Conservation (phyloP, 345 rosid genomes). For the Ceriops zippeliana region DNA sequence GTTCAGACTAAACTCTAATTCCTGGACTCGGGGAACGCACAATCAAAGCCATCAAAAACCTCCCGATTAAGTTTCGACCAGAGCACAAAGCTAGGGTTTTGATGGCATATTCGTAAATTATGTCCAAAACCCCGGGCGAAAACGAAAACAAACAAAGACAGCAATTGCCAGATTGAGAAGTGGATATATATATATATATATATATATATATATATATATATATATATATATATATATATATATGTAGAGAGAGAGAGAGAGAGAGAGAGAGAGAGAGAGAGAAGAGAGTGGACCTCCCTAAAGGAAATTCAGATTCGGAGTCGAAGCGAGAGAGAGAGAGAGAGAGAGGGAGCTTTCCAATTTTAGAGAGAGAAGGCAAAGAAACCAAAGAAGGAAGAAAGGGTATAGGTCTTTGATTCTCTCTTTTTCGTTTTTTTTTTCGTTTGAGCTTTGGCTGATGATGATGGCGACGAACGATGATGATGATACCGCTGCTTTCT, state of each 20-base stretch:
- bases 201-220: too few relatives aligned
- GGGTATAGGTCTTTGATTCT: slow-evolving; percentile 51
- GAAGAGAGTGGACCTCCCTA: neutral
- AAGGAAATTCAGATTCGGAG: slow-evolving; percentile 29
- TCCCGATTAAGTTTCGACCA: slow-evolving; percentile 11
- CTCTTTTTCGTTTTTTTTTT: neutral
- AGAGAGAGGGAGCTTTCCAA: neutral
- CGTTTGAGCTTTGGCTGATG: slow-evolving; percentile 10
- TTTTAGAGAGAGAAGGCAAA: slow-evolving; percentile 9
- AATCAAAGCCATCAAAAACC: slow-evolving; percentile 15
- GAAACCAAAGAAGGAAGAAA: slow-evolving; percentile 5
- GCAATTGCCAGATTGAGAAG: neutral
- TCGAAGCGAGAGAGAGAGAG: slow-evolving; percentile 17
- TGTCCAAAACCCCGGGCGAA: slow-evolving; percentile 6
- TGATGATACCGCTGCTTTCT: slow-evolving; percentile 25
- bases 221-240: too few relatives aligned
- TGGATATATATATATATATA: too few relatives aligned
- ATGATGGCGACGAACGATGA: slow-evolving; percentile 26
- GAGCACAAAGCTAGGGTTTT: slow-evolving; percentile 46
- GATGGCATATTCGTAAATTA: slow-evolving; percentile 37
- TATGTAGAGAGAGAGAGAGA: neutral
- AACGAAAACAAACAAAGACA: slow-evolving; percentile 1
- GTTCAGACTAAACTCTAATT: slow-evolving; percentile 24
- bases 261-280: neutral
- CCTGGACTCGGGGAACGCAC: slow-evolving; percentile 6